These are phyloP conservation scores for Vitis cinerea DNA, from an alignment of 164 flowering plant genomes.

Conservation along the genomic window DNA sequence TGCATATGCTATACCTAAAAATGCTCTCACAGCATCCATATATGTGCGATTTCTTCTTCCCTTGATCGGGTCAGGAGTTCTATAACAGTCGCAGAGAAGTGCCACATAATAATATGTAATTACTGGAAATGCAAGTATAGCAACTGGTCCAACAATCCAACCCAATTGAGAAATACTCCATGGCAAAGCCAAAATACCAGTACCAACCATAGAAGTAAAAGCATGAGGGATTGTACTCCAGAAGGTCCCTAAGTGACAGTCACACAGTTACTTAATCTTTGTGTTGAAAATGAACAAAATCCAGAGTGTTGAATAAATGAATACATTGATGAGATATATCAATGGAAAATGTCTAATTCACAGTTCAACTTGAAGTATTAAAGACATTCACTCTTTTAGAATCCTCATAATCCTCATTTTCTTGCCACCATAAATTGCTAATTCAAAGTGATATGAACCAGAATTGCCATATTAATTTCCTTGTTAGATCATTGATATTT, in stretches of 20 bases:
- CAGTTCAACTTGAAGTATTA: too few species aligned
- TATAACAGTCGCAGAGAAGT: conserved; percentile 40
- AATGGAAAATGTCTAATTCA: too few species aligned
- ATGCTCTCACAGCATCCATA: conserved; percentile 32
- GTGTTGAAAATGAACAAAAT: too few species aligned
- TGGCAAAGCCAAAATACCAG: conserved; percentile 41
- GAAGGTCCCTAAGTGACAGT: conserved; percentile 20
- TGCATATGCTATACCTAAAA: conserved; percentile 21
- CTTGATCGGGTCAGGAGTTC: conserved; percentile 38
- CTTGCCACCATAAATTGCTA: too few species aligned
- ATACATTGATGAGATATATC: too few species aligned
- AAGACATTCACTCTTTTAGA: too few species aligned
- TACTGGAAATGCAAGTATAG: conserved; percentile 25
- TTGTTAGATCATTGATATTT: too few species aligned
- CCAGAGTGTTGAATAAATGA: too few species aligned
- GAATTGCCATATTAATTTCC: too few species aligned
- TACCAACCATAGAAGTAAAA: conserved; percentile 39
- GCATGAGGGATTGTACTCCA: conserved; percentile 44
- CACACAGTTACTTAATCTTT: too few species aligned
- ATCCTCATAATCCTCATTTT: too few species aligned
- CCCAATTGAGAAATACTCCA: conserved; percentile 53
- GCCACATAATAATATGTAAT: conserved; percentile 31
- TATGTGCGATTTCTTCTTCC: conserved; percentile 40
- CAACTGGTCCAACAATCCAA: conserved; percentile 38
- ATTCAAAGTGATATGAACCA: too few species aligned